Conservation (phyloP, 2,329 filamentous ascomycete species). For the Nemania sp. region DNA sequence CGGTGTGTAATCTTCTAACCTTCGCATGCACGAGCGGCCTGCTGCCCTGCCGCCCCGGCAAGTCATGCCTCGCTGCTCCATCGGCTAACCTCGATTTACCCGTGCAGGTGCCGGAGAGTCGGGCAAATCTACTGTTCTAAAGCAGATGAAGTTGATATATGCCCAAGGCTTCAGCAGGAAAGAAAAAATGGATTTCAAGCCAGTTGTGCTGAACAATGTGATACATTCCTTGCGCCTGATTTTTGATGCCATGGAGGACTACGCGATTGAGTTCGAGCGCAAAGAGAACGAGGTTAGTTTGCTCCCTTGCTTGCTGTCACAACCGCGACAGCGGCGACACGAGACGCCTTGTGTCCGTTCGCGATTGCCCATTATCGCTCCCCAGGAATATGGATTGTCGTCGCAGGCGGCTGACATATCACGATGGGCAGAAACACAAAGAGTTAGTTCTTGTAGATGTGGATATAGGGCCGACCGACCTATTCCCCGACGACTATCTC, state of each 20-base stretch:
- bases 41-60: constrained; percentile 19
- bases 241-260: constrained; percentile 86
- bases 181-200: constrained; percentile 91
- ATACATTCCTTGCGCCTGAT: constrained; percentile 90
- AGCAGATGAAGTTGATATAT: constrained; percentile 99
- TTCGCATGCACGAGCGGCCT: constrained; percentile 16
- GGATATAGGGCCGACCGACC: constrained; percentile 81
- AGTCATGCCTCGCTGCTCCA: constrained; percentile 26
- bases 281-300: constrained; percentile 74
- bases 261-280: constrained; percentile 77
- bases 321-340: not conserved
- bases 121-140: constrained; percentile 94
- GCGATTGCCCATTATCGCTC: not conserved
- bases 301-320: not conserved
- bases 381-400: not conserved
- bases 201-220: constrained; percentile 94
- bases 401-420: constrained; percentile 24
- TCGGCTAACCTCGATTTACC: constrained; percentile 31
- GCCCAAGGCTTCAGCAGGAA: constrained; percentile 85
- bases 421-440: constrained; percentile 67
- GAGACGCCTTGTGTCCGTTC: not conserved
- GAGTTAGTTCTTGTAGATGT: constrained; percentile 75
- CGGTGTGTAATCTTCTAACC: constrained; percentile 62
- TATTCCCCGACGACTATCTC: constrained; percentile 76
- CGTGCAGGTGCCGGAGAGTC: constrained; percentile 85